Evolutionary conservation across 2,329 filamentous ascomycete genomes (phyloP).

Genomic region (Macroventuria anomochaeta): DNA sequence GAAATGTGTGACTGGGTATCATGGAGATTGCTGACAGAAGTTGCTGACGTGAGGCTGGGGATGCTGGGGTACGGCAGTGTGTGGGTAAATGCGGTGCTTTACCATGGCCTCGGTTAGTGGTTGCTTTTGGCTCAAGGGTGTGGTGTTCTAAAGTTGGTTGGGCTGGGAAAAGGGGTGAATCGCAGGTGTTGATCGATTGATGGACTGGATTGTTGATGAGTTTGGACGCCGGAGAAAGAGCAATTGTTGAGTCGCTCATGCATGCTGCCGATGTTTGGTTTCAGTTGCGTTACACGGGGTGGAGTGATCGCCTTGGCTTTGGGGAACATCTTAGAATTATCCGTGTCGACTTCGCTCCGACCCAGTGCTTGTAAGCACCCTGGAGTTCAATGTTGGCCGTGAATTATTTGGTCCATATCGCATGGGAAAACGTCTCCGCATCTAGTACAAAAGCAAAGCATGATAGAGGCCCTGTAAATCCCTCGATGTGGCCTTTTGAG

Average conservation of each 20-base stretch:
- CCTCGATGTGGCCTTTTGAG: no score
- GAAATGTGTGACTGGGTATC: constrained; percentile 10
- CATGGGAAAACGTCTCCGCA: no score
- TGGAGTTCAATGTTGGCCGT: no score
- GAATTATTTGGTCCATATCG: not conserved
- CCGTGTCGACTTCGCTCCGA: not conserved
- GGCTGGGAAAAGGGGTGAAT: no score
- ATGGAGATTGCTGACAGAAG: constrained; percentile 16
- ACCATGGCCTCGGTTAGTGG: not conserved
- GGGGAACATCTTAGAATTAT: not conserved
- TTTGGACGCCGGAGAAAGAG: not conserved
- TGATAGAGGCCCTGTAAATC: no score
- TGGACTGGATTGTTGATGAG: no score
- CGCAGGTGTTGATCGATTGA: no score
- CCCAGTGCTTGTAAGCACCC: no score
- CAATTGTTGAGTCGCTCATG: constrained; percentile 7
- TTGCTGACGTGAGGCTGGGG: not conserved
- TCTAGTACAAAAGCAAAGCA: no score
- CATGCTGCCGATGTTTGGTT: constrained; percentile 12
- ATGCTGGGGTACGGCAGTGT: not conserved
- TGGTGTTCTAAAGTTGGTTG: not conserved
- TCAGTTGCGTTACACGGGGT: constrained; percentile 13
- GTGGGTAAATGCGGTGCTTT: not conserved
- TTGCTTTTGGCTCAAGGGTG: not conserved
- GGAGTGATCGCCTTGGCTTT: constrained; percentile 5